Evolutionary conservation across 306 rosid genomes (phyloP), one percentile per base, ranked within the genome.

Genomic region (Mimosa pudica): DNA sequence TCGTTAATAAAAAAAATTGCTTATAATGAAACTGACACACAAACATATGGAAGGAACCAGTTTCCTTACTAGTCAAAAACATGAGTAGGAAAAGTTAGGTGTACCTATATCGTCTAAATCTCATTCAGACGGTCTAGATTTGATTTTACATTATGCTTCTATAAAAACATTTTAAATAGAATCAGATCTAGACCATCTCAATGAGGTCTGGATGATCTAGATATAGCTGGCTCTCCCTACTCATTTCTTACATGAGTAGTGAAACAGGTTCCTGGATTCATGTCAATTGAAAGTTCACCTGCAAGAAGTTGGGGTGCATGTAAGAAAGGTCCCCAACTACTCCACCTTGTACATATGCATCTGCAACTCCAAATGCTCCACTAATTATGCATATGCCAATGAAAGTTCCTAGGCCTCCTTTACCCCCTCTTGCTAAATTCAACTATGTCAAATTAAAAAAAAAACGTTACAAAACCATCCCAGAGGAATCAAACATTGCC

Each of bases 281-380:
- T 24, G 30, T 24, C 30, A 24, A 24, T 0, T 24, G 30, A 24
- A 24, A 24, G 30, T 24, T 24, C 30, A 92, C 98, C 89, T 95
- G 98, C 77, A 92, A 60, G 77, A 95, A 88, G 76, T 90, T 91
- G 6, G 94, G 91, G 10, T 6, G 85, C 98, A 92, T 95, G 86
- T 86, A 92, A 42, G 96, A 92, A 18, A 92, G 87, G 79, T 95
- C 98, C 78, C 98, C 98, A 75, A 95, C 86, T 98, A 91, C 92
- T 84, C 98, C 98, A 4, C 98, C 98, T 83, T 92, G 98, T 0
- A 82, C 87, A 76, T 86, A 87, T 73, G 95, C 98, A 88, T 94
- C 97, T 79, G 97, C 97, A 80, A 94, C 52, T 84, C 98, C 97
- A 77, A 92, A 94, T 20, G 84, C 88, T 51, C 88, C 93, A 69